Percentiles rank a stretch among this genome's conserved stretches.
These are phyloP conservation scores for Biscogniauxia sp. DNA, from an alignment of 2,329 filamentous ascomycete species.

Conservation along the genomic window DNA sequence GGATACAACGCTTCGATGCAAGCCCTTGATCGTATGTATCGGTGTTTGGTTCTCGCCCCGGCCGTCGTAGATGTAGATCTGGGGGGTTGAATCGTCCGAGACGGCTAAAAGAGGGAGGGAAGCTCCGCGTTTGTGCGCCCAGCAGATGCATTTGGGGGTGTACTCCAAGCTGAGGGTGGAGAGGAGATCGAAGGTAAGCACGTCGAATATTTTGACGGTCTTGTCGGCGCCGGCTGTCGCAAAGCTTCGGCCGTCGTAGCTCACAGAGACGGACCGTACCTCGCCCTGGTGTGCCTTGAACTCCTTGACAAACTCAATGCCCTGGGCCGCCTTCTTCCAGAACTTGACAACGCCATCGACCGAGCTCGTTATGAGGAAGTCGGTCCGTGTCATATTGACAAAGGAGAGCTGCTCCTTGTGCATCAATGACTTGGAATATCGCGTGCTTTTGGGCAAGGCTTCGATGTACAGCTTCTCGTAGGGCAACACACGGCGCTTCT, in stretches of 20 bases:
- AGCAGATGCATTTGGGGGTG: slow-evolving; percentile 77
- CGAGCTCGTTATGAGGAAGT: slow-evolving; percentile 93
- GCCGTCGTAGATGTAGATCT: slow-evolving; percentile 84
- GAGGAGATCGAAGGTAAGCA: slow-evolving; percentile 84
- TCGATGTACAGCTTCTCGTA: slow-evolving; percentile 95
- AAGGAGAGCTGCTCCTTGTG: slow-evolving; percentile 94
- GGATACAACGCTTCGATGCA: slow-evolving; percentile 81
- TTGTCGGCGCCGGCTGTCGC: slow-evolving; percentile 80
- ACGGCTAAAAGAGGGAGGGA: slow-evolving; percentile 83
- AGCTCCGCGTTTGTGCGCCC: slow-evolving; percentile 86
- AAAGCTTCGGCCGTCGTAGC: slow-evolving; percentile 88
- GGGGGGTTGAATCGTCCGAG: slow-evolving; percentile 68
- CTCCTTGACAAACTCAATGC: slow-evolving; percentile 97
- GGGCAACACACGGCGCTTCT: slow-evolving; percentile 85
- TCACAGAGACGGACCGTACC: slow-evolving; percentile 79
- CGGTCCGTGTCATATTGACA: slow-evolving; percentile 86
- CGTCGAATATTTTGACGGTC: slow-evolving; percentile 77
- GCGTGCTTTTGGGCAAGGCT: slow-evolving; percentile 74
- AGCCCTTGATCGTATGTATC: slow-evolving; percentile 70
- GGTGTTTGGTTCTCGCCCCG: slow-evolving; percentile 75
- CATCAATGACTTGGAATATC: slow-evolving; percentile 97
- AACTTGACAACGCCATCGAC: slow-evolving; percentile 97
- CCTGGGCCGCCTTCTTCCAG: slow-evolving; percentile 92
- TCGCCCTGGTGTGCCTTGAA: slow-evolving; percentile 88
- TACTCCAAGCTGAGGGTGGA: slow-evolving; percentile 78